Percentiles rank a stretch among this genome's conserved stretches.
phyloP scores from a whole-genome alignment of 495 filamentous ascomycete species.

The Tuber umbilicatum region DNA sequence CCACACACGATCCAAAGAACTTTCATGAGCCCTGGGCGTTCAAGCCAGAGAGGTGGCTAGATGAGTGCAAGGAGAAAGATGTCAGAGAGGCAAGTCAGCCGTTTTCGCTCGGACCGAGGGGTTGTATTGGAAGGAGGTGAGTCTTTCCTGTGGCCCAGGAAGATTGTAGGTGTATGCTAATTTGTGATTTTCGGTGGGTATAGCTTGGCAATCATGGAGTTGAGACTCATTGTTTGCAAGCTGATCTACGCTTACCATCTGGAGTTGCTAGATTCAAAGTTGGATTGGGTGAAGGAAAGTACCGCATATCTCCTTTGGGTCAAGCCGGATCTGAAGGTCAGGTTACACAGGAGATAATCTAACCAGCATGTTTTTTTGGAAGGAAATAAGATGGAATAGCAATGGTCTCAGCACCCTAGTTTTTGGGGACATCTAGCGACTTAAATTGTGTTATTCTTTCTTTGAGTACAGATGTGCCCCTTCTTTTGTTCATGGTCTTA shows the following conservation, averaged over 20 bases:
- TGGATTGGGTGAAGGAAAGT: conserved; percentile 41
- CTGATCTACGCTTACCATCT: conserved; percentile 43
- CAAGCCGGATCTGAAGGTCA: conserved; percentile 41
- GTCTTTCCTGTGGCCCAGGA: background rate
- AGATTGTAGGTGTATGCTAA: conserved; percentile 9
- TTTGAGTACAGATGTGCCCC: background rate
- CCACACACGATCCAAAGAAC: conserved; percentile 9
- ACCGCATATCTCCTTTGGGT: conserved; percentile 44
- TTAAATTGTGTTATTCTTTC: background rate
- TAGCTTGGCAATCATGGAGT: conserved; percentile 44
- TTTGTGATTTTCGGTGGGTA: conserved; percentile 3
- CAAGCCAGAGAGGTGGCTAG: conserved; percentile 42
- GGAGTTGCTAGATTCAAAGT: conserved; percentile 39
- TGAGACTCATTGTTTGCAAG: conserved; percentile 44
- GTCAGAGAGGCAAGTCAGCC: conserved; percentile 40
- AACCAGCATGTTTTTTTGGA: background rate
- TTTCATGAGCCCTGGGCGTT: conserved; percentile 41
- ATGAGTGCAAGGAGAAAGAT: conserved; percentile 24
- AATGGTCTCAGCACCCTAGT: background rate
- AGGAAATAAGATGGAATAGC: background rate
- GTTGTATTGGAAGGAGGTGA: conserved; percentile 8
- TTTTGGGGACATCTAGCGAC: background rate
- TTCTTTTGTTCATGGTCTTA: background rate
- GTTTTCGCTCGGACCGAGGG: conserved; percentile 29
- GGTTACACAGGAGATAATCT: background rate